phyloP scores from a whole-genome alignment of 352 stramenopile genomes.

The Blastocystis sp. region DNA sequence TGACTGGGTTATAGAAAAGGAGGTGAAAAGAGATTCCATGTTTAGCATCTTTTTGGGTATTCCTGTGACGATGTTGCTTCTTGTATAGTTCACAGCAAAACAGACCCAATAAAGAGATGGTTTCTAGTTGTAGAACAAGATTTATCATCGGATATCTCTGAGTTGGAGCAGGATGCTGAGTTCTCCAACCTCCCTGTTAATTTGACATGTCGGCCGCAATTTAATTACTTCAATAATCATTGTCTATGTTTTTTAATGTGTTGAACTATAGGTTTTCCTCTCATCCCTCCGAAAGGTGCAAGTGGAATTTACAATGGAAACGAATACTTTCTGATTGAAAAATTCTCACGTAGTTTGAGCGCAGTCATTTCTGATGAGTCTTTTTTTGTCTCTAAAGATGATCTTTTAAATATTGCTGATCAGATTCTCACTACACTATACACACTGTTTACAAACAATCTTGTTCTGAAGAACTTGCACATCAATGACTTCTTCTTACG shows the following conservation, averaged over 20 bases:
- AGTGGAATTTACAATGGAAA: conserved; percentile 7
- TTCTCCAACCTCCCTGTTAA: background rate
- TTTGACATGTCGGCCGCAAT: background rate
- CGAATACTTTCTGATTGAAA: conserved; percentile 34
- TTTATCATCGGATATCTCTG: background rate
- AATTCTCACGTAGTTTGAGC: background rate
- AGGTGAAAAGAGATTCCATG: background rate
- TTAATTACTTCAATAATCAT: conserved; percentile 44
- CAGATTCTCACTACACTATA: conserved; percentile 1
- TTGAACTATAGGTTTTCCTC: conserved; percentile 5
- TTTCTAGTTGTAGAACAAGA: background rate
- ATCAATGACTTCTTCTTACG: conserved; percentile 42
- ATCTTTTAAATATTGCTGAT: background rate
- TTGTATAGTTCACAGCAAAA: background rate
- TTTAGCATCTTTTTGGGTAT: conserved; percentile 22
- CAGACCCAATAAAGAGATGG: background rate
- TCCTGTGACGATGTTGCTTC: background rate
- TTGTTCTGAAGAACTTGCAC: conserved; percentile 28
- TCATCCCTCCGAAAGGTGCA: background rate
- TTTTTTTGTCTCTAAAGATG: background rate
- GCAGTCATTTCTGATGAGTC: background rate
- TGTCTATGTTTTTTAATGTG: background rate
- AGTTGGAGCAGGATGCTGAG: background rate
- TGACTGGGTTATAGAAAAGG: background rate
- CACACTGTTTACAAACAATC: background rate